Evolutionary conservation across 2,329 filamentous ascomycete genomes (phyloP).

Genomic region (Fusarium staphyleae): DNA sequence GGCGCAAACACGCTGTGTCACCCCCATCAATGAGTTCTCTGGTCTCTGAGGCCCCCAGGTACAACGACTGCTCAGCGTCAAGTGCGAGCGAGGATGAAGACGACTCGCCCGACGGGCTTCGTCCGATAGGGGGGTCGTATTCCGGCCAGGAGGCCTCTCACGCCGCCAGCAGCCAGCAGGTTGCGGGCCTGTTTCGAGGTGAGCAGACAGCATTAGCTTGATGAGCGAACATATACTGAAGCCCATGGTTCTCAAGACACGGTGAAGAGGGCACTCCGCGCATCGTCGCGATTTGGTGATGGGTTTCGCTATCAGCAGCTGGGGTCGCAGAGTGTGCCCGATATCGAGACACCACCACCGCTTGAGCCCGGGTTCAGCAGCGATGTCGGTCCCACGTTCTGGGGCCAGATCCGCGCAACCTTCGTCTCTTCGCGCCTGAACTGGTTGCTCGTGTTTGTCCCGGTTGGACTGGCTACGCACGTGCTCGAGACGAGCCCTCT

Average conservation of each 20-base stretch:
- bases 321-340: conserved; percentile 24
- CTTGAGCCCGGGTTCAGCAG: conserved; percentile 13
- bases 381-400: conserved; percentile 22
- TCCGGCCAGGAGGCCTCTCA: background rate
- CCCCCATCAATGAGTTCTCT: conserved; percentile 29
- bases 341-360: conserved; percentile 38
- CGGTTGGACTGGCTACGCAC: conserved; percentile 68
- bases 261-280: conserved; percentile 34
- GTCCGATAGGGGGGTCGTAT: background rate
- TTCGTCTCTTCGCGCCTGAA: conserved; percentile 62
- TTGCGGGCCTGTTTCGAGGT: background rate
- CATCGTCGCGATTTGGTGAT: conserved; percentile 34
- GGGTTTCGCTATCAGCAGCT: conserved; percentile 36
- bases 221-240: conserved; percentile 12
- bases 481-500: conserved; percentile 46
- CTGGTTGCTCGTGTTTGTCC: conserved; percentile 72
- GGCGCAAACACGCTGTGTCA: background rate
- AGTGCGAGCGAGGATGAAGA: conserved; percentile 36
- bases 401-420: conserved; percentile 40
- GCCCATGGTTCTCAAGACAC: conserved; percentile 23
- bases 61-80: conserved; percentile 30
- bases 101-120: conserved; percentile 17
- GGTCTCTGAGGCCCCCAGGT: conserved; percentile 28
- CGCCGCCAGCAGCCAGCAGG: background rate
- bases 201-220: background rate